Base-by-base conservation (phyloP, 1,284 basidiomycete genomes). In the Fomitopsis palustris region DNA sequence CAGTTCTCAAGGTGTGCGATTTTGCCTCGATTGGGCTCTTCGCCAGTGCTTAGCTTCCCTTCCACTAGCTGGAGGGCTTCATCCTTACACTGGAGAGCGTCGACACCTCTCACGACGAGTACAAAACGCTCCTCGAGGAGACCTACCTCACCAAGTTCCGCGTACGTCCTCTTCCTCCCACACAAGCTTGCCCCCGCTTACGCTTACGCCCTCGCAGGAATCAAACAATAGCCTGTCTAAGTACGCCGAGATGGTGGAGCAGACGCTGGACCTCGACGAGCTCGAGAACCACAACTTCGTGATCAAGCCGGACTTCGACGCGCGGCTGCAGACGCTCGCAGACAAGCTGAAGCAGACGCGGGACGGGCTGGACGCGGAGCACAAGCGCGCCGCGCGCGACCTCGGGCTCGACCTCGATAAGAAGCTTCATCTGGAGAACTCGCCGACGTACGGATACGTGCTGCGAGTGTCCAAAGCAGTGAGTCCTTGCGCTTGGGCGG, bases 381-480 rank as follows among this genome's bases (percentile, higher is more conserved):
- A 98, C 71, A 77, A 79, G 16, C 69, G 79, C 3, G 89, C 88
- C 0, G 92, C 90, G 7, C 75, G 79, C 7, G 91, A 95, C 55
- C 80, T 98, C 1, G 83, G 81, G 4, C 70, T 99, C n/a, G 95
- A 96, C 37, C 83, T 94, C 1, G 93, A 97, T 70, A 97, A 98
- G 78, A 98, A 98, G 76, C 78, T 99, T 19, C 96, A 98, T 74
- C 79, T 99, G 35, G 97, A 99, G 77, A 96, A 97, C 69, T 93
- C 92, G 61, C 83, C 85, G 59, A 84, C 87, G 4, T 95, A 98
- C 71, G 96, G 96, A 3, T 97, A 98, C 72, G 96, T 93, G 68
- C 92, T 99, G 76, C 81, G 97, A 23, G 75, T 99, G 39, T 97
- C 95, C 7, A 97, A 97, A 73, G 92, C 86, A 59, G 93, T 94